Percentiles rank a stretch among this genome's conserved stretches.
These are phyloP conservation scores for Hamamelis virginiana DNA, from an alignment of 164 flowering plant species.

Conservation along the genomic window DNA sequence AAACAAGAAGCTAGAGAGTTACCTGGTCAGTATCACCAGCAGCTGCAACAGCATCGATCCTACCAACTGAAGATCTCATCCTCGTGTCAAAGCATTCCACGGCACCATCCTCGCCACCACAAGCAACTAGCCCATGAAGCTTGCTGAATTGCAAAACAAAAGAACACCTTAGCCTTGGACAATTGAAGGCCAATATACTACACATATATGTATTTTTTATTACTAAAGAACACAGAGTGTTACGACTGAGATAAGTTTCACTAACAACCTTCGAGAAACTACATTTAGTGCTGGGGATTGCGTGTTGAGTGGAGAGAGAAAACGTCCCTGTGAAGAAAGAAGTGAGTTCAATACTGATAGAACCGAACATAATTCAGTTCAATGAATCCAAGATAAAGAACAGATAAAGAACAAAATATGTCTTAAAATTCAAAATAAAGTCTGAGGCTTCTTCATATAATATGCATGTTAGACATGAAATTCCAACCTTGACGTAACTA, in stretches of 20 bases:
- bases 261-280: conserved; percentile 72
- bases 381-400: not conserved
- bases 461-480: no score
- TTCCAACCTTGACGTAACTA: no score
- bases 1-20: not conserved
- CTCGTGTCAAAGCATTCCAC: conserved; percentile 96
- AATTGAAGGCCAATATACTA: not conserved
- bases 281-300: conserved; percentile 86
- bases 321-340: conserved; percentile 64
- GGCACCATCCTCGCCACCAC: conserved; percentile 97
- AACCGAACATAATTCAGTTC: not conserved
- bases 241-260: not conserved
- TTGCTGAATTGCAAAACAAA: conserved; percentile 42
- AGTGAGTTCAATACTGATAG: not conserved
- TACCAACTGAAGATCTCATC: conserved; percentile 73
- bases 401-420: not conserved
- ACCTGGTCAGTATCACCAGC: conserved; percentile 79
- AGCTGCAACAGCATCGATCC: conserved; percentile 67
- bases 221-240: not conserved
- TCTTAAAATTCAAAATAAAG: no score
- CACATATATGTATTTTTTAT: no score
- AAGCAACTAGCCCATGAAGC: conserved; percentile 85
- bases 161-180: conserved; percentile 2
- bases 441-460: no score
- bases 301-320: conserved; percentile 72